Base-by-base conservation (phyloP, 345 rosid species). In the Aquilaria sinensis region DNA sequence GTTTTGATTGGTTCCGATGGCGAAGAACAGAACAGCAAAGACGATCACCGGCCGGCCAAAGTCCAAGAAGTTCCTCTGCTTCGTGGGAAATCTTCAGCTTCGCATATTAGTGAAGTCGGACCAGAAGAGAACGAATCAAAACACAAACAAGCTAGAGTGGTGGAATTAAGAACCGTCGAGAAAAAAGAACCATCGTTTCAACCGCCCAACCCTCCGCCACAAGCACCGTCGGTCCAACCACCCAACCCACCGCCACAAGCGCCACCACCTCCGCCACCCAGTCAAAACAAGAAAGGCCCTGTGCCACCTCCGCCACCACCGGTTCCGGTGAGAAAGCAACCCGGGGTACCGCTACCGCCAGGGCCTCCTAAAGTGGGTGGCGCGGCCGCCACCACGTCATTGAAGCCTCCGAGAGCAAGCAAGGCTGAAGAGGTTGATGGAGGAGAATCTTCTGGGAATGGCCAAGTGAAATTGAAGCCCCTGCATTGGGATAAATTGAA, bases 401-500 rank as follows among this genome's bases (percentile, higher is more conserved):
- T 73, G 5, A 83, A 58, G 50, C 83, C 86, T 37, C 85, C 89
- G 5, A 57, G 83, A 7, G 78, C 47, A 15, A 50, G 74, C 0
- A 70, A 49, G 57, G 70, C 70, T 51, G 67, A 58, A 34, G 60
- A 61, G 49, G 48, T 46, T 30, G 56, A 53, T 53, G 64, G 68
- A 37, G 78, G 63, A 53, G 78, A 74, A 55, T 63, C 85, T 65
- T 46, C 72, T 31, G 70, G 71, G 15, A 77, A 63, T 68, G 82
- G 74, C 58, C 89, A 77, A 51, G 85, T 86, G 10, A 88, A 82
- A 72, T 66, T 94, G 62, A 90, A 85, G 84, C 95, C 99, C 13
- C 61, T 90, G 70, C 99, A 90, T 67, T 86, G 96, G 99, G 97
- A 90, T 70, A 90, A 90, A 73, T 77, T 90, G 59, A 80, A 83